Conservation (phyloP, 2,329 filamentous ascomycete genomes). For the Xylariaceae sp. region DNA sequence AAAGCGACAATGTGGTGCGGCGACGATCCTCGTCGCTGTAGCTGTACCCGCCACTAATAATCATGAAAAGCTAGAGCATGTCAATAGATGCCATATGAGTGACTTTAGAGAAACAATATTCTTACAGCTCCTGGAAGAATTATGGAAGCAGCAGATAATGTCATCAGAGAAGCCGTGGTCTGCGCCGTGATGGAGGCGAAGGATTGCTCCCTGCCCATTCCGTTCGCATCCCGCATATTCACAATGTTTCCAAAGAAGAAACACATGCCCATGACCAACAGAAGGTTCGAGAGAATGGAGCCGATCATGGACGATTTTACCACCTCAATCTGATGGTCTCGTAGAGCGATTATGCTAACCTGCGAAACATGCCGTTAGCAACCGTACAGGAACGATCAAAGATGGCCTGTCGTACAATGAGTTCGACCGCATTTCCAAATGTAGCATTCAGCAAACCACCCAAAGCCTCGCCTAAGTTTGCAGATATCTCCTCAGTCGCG, state of each 20-base stretch:
- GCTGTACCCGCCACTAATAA: conserved; percentile 48
- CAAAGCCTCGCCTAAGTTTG: conserved; percentile 69
- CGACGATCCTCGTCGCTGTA: conserved; percentile 39
- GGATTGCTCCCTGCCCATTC: conserved; percentile 61
- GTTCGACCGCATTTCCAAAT: conserved; percentile 76
- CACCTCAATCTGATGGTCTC: conserved; percentile 82
- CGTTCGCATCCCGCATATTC: conserved; percentile 55
- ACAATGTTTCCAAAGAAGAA: conserved; percentile 72
- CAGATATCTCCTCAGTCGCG: conserved; percentile 73
- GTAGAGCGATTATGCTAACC: conserved; percentile 90
- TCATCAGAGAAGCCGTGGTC: conserved; percentile 73
- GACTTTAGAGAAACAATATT: not conserved
- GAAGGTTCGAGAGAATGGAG: conserved; percentile 89
- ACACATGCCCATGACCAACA: conserved; percentile 81
- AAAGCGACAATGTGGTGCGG: conserved; percentile 66
- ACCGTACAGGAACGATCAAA: conserved; percentile 2
- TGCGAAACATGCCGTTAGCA: conserved; percentile 36
- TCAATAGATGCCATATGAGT: conserved; percentile 16
- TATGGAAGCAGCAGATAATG: conserved; percentile 71
- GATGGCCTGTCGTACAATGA: conserved; percentile 57
- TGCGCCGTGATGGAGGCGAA: conserved; percentile 78
- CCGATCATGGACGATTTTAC: conserved; percentile 98
- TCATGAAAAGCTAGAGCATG: conserved; percentile 57
- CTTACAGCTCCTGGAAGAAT: conserved; percentile 72
- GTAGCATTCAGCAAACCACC: conserved; percentile 74